These are phyloP conservation scores for Hymenoscyphus scutula DNA, from an alignment of 2,329 filamentous ascomycete species.

Conservation along the genomic window DNA sequence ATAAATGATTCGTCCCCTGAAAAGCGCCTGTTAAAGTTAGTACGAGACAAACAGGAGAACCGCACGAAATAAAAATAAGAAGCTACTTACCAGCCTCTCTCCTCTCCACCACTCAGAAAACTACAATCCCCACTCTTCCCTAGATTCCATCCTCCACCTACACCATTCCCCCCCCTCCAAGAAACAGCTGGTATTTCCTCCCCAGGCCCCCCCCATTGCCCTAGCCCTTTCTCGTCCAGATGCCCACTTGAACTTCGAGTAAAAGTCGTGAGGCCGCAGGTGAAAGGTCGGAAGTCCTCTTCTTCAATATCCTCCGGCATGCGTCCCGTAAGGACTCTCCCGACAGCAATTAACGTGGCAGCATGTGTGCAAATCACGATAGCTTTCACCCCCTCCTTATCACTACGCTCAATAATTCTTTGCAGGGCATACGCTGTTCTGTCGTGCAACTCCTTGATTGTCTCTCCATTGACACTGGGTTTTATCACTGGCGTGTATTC, in stretches of 20 bases:
- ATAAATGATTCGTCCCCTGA: conserved; percentile 57
- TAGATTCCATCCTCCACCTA: conserved; percentile 78
- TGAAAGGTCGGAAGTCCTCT: conserved; percentile 84
- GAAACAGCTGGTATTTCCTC: conserved; percentile 40
- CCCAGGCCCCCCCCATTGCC: conserved; percentile 41
- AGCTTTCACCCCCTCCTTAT: conserved; percentile 65
- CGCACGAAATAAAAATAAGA: neutral
- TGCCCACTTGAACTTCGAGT: conserved; percentile 43
- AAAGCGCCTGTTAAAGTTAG: conserved; percentile 44
- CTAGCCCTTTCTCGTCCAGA: conserved; percentile 38
- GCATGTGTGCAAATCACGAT: conserved; percentile 87
- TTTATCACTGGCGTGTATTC: conserved; percentile 64
- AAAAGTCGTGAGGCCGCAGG: conserved; percentile 75
- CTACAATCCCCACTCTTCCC: conserved; percentile 79
- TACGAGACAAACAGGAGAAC: neutral
- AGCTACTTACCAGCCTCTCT: conserved; percentile 76
- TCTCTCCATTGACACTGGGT: conserved; percentile 75
- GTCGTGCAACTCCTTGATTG: conserved; percentile 74
- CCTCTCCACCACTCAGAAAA: conserved; percentile 75
- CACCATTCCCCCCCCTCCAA: conserved; percentile 60
- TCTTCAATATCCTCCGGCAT: conserved; percentile 69
- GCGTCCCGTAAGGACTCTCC: conserved; percentile 73
- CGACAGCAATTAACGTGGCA: conserved; percentile 82
- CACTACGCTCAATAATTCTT: conserved; percentile 69
- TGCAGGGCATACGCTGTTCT: conserved; percentile 70